These are phyloP conservation scores for Termitomyces sp. DNA, from an alignment of 768 basidiomycete genomes.

Conservation along the genomic window DNA sequence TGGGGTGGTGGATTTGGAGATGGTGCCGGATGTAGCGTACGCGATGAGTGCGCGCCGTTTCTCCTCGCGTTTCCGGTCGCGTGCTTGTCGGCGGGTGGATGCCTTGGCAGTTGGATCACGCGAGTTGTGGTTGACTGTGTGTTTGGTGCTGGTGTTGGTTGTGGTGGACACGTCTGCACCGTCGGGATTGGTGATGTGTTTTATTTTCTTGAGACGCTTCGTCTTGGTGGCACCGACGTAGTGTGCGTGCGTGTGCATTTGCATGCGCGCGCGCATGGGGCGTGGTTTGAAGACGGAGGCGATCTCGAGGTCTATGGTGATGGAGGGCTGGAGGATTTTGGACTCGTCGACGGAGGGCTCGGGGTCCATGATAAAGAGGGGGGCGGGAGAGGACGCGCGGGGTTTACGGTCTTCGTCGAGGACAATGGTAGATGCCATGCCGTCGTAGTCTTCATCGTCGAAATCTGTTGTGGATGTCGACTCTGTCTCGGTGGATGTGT, in stretches of 20 bases:
- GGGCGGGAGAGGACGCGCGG: constrained; percentile 20
- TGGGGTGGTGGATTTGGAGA: not conserved
- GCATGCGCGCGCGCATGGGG: constrained; percentile 45
- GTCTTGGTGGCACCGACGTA: constrained; percentile 29
- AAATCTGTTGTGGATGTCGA: constrained; percentile 33
- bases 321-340: constrained; percentile 8
- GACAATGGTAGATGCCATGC: constrained; percentile 29
- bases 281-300: constrained; percentile 72
- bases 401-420: constrained; percentile 17
- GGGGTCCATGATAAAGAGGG: constrained; percentile 49
- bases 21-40: constrained; percentile 10
- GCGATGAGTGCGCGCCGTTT: constrained; percentile 33
- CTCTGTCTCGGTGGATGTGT: constrained; percentile 32
- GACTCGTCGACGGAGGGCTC: constrained; percentile 34
- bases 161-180: constrained; percentile 17
- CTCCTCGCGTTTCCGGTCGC: constrained; percentile 52
- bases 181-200: constrained; percentile 20
- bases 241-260: constrained; percentile 23
- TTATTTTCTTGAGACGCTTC: constrained; percentile 37
- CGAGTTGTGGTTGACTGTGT: not conserved
- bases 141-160: not conserved
- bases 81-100: constrained; percentile 37
- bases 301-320: constrained; percentile 61
- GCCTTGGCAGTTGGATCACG: constrained; percentile 22
- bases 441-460: constrained; percentile 29